These are phyloP conservation scores for Metarhizium rileyi DNA, from an alignment of 2,329 filamentous ascomycete species.

Conservation along the genomic window DNA sequence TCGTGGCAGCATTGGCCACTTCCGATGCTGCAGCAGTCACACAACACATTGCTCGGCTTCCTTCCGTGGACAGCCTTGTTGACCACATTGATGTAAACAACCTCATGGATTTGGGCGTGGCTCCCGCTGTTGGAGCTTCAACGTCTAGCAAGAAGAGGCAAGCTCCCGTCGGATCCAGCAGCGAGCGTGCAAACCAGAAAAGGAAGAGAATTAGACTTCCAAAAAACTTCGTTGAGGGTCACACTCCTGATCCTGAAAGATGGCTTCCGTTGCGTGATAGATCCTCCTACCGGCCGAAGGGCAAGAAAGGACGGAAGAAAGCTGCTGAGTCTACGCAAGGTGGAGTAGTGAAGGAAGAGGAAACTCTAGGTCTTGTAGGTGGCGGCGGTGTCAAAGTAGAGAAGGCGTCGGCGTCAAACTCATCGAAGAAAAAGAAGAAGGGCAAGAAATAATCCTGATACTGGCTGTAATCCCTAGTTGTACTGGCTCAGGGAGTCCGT, in stretches of 20 bases:
- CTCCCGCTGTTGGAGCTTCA: conserved; percentile 26
- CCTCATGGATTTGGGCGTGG: conserved; percentile 58
- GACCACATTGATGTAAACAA: conserved; percentile 48
- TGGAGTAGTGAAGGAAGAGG: conserved; percentile 66
- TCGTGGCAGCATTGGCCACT: conserved; percentile 73
- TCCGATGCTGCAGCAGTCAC: conserved; percentile 46
- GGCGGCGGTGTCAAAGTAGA: conserved; percentile 57
- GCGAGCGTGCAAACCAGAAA: conserved; percentile 38
- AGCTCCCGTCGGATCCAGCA: conserved; percentile 23
- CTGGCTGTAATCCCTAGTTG: not conserved
- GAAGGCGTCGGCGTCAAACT: conserved; percentile 34
- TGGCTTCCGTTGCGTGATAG: conserved; percentile 89
- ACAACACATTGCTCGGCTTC: conserved; percentile 45
- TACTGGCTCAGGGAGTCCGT: not conserved
- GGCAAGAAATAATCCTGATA: conserved; percentile 37
- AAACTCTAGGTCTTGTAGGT: conserved; percentile 53
- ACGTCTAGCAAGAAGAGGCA: conserved; percentile 39
- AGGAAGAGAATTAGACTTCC: conserved; percentile 56
- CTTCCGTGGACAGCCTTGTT: conserved; percentile 52
- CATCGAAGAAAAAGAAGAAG: conserved; percentile 42
- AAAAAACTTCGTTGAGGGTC: conserved; percentile 66
- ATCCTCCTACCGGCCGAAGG: conserved; percentile 81
- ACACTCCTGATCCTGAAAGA: conserved; percentile 78
- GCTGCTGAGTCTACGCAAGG: conserved; percentile 74
- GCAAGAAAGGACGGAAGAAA: conserved; percentile 84